Base-by-base conservation (phyloP, 164 flowering plant species). In the Pachysandra terminalis region DNA sequence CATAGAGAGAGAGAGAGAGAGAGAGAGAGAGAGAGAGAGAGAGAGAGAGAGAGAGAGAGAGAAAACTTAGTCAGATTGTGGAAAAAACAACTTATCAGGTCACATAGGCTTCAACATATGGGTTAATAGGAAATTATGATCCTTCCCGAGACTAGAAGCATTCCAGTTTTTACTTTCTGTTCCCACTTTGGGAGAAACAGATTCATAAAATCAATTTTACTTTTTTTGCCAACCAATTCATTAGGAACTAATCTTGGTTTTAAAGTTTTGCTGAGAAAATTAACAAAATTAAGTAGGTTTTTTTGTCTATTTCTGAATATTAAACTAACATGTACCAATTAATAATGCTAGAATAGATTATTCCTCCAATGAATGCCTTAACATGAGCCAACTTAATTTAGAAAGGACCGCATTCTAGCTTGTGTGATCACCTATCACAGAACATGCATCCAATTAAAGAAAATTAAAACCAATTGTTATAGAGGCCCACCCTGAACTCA, bases 401-500 rank as follows among this genome's bases (percentile, higher is more conserved):
- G 24, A 13, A 61, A 40, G 41, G 14, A 13, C 3, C 40, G n/a
- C 41, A 26, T 19, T 51, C 51, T 64, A 51, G 13, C 37, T 32
- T 32, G 7, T 32, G 37, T 7, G 7, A 19, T 19, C 22, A 52
- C 27, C 8, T 25, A 35, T 25, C 12, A 28, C 53, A 40, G 60
- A 23, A 15, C 27, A 53, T 56, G 40, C 19, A 49, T 7, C 23
- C 9, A 24, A 63, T 40, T 5, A 37, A 56, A 10, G 58, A 45
- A 61, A 49, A 14, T 60, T 24, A 45, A 28, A 22, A 37, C 19
- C 48, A 54, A 45, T 19, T 67, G 27, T 32, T 60, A 57, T 28
- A n/a, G n/a, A n/a, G n/a, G n/a, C 73, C 26, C 59, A 94, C 98
- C 95, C 75, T 86, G 49, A 90, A 81, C 59, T 86, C 84, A 56